These are phyloP conservation scores for Gillenia trifoliata DNA, from an alignment of 306 rosid species.

Conservation along the genomic window DNA sequence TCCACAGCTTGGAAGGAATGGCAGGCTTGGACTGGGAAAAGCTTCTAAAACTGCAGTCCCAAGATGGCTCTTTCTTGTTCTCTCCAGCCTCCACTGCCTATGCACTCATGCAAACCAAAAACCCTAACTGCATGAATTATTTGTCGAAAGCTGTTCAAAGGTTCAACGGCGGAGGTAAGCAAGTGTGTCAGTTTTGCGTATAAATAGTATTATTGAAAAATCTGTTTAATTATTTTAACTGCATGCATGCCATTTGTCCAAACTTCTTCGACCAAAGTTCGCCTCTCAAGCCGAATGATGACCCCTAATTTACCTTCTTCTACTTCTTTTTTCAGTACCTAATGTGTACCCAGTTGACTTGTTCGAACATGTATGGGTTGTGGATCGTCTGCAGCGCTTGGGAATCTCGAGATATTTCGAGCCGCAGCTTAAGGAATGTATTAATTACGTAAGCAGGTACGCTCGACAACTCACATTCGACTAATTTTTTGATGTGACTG, in stretches of 20 bases:
- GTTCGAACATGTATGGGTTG: conserved; percentile 83
- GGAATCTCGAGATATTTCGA: conserved; percentile 70
- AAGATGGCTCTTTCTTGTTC: conserved; percentile 84
- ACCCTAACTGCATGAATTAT: conserved; percentile 59
- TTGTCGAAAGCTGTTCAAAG: conserved; percentile 41
- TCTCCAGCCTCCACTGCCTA: conserved; percentile 97
- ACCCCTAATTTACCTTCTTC: neutral
- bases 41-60: conserved; percentile 76
- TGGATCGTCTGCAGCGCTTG: conserved; percentile 75
- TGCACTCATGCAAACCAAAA: conserved; percentile 71
- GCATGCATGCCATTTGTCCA: neutral
- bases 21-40: conserved; percentile 68
- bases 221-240: neutral
- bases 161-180: conserved; percentile 90
- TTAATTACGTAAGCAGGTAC: conserved; percentile 58
- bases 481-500: too few relatives aligned
- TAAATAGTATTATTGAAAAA: too few relatives aligned
- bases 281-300: neutral
- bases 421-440: conserved; percentile 55
- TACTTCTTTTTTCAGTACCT: conserved; percentile 45
- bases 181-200: neutral
- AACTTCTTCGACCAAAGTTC: neutral
- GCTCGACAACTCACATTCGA: neutral
- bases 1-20: conserved; percentile 97
- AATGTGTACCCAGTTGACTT: conserved; percentile 78